Conservation (phyloP, 2,329 filamentous ascomycete genomes). For the Pestalotiopsis sp. region DNA sequence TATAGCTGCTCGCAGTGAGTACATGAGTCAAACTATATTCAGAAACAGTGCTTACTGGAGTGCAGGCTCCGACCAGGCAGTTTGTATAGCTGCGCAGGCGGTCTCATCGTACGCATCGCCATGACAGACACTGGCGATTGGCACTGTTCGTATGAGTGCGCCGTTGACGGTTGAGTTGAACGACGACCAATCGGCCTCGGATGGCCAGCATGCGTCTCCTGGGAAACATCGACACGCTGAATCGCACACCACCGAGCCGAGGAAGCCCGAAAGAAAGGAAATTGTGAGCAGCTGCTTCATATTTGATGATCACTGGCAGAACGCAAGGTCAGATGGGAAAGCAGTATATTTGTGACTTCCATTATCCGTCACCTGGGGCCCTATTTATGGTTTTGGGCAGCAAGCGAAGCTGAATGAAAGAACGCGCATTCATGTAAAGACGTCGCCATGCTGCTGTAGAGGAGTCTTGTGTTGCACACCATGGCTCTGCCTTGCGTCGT, state of each 20-base stretch:
- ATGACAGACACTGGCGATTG: conserved; percentile 48
- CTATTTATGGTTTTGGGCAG: not conserved
- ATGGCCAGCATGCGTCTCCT: conserved; percentile 50
- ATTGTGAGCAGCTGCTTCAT: not conserved
- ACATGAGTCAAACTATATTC: not conserved
- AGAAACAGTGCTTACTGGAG: conserved; percentile 15
- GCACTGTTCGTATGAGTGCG: conserved; percentile 45
- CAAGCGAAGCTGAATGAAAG: not conserved
- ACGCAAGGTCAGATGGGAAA: not conserved
- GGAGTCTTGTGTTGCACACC: not conserved
- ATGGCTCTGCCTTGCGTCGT: not conserved
- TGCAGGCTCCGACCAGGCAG: conserved; percentile 17
- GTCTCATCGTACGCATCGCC: conserved; percentile 15
- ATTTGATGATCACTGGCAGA: not conserved
- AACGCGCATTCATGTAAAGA: not conserved
- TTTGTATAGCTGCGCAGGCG: conserved; percentile 18
- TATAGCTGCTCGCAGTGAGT: conserved; percentile 22
- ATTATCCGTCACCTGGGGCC: not conserved
- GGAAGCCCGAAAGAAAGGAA: not conserved
- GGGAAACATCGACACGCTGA: conserved; percentile 36
- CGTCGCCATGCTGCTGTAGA: not conserved
- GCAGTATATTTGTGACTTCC: not conserved
- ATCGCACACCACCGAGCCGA: not conserved
- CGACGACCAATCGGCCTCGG: conserved; percentile 37
- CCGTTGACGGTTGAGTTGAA: conserved; percentile 50